These are phyloP conservation scores for Xylariaceae sp. DNA, from an alignment of 2,329 filamentous ascomycete species.

Conservation along the genomic window DNA sequence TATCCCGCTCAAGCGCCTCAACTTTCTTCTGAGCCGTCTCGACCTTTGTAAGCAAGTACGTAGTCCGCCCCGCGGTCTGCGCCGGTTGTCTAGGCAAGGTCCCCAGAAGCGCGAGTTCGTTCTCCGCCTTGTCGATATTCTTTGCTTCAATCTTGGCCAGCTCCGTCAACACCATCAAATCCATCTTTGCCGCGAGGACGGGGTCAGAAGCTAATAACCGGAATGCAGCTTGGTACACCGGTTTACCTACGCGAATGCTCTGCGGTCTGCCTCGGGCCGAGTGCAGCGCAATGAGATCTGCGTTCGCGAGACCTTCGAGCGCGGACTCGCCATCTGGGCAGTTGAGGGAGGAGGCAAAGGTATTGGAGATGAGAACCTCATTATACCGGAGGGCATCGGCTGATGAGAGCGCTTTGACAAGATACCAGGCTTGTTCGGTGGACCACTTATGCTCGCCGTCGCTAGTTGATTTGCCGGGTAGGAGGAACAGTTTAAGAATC, in stretches of 20 bases:
- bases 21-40: conserved; percentile 71
- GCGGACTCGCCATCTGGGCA: conserved; percentile 65
- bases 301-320: conserved; percentile 75
- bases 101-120: conserved; percentile 69
- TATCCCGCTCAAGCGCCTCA: conserved; percentile 68
- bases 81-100: conserved; percentile 65
- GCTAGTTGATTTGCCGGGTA: conserved; percentile 49
- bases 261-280: conserved; percentile 70
- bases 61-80: conserved; percentile 62
- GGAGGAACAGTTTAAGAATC: conserved; percentile 87
- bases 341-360: conserved; percentile 60
- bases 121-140: conserved; percentile 73
- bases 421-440: conserved; percentile 81
- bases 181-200: conserved; percentile 69
- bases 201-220: conserved; percentile 64
- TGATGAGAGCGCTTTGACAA: conserved; percentile 75
- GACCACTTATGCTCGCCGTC: conserved; percentile 61
- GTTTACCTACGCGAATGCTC: conserved; percentile 73
- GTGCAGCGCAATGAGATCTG: conserved; percentile 78
- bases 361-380: conserved; percentile 71
- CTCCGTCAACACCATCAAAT: conserved; percentile 66
- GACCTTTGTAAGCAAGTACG: conserved; percentile 72
- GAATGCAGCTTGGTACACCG: conserved; percentile 87
- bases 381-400: conserved; percentile 73
- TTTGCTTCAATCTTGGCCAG: conserved; percentile 67